Base-by-base conservation (phyloP, 1,284 basidiomycete species). In the Flammula alnicola region DNA sequence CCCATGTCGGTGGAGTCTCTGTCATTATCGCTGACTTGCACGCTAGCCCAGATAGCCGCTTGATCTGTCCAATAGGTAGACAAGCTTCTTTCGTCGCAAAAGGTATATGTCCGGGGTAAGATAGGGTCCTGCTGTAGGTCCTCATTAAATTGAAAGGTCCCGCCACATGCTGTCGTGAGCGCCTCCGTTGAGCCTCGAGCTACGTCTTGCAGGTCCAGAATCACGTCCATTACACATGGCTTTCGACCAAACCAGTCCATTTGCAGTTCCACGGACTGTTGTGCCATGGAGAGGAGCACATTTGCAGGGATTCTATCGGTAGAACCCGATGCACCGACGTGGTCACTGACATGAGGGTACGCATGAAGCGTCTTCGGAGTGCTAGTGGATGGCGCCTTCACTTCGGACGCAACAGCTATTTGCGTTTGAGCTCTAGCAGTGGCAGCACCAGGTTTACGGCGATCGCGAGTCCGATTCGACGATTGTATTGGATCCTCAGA, bases 31-130 rank as follows among this genome's bases (percentile, higher is more conserved):
- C 56, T 27, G 30, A 50, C 23, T 52, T 52, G 48, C 44, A 57
- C 51, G 55, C 54, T 60, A 36, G 55, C 54, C 63, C 65, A 68
- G 52, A 68, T 58, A 44, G 60, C 63, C 49, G 60, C 60, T 55
- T 75, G 72, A 52, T 68, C 65, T 30, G 63, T 63, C 74, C 69
- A 75, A 56, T 73, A 74, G 32, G 55, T 62, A 51, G 66, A 66
- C 55, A 74, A 61, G 52, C 60, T 66, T 53, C 56, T 64, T 45
- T 56, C 52, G 44, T 60, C 60, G 50, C 54, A 47, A 46, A 70
- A 63, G 46, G 55, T 49, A 59, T 65, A 66, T 45, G 60, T 62
- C 54, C 54, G 62, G 44, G 42, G 53, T 32, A 54, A 48, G 44
- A 31, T 17, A 47, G 51, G 43, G 9, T 44, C 38, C 8, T 51